phyloP scores from a whole-genome alignment of 2,329 filamentous ascomycete species.

The Trichoderma atroviride region DNA sequence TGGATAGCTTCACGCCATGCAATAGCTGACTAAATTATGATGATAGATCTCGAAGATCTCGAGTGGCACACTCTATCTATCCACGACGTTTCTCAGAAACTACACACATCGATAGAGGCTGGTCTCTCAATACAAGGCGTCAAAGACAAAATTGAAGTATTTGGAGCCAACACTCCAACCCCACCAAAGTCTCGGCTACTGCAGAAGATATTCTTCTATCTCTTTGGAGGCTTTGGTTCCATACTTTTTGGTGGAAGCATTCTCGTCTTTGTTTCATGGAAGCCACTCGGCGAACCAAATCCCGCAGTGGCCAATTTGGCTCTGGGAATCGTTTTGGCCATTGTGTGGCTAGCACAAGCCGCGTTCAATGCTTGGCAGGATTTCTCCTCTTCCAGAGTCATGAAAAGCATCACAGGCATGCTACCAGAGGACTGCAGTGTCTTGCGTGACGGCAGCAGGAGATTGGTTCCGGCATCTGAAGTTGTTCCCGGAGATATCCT shows the following conservation, averaged over 20 bases:
- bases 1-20: background rate
- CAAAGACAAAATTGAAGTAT: background rate
- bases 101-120: background rate
- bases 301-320: background rate
- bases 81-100: background rate
- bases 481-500: background rate
- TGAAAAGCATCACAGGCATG: background rate
- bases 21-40: background rate
- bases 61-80: background rate
- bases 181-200: background rate
- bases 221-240: background rate
- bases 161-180: background rate
- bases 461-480: background rate
- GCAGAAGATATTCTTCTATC: background rate
- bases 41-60: background rate
- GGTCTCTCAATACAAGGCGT: background rate
- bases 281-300: background rate
- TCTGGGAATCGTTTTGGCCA: background rate
- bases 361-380: background rate
- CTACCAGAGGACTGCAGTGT: background rate
- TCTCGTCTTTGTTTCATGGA: background rate
- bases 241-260: background rate
- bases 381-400: background rate
- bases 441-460: background rate
- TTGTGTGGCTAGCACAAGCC: background rate